Conservation (phyloP, 108 stramenopile genomes). For the Chaetoceros tenuissimus region DNA sequence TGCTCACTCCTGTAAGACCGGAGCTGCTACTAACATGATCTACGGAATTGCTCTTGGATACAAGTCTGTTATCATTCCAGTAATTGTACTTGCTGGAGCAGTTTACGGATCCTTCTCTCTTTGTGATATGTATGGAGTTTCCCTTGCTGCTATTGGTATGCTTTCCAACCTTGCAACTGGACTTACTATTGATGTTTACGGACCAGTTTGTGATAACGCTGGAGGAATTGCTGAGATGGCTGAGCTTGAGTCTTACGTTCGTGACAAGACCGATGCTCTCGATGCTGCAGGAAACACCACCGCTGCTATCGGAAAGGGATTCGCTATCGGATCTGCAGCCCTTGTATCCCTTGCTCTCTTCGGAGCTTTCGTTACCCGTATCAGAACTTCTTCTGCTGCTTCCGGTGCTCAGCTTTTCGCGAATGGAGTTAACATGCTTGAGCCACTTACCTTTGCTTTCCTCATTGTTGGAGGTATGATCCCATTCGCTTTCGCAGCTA, state of each 20-base stretch:
- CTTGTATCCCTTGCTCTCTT: conserved; percentile 96
- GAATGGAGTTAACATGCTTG: conserved; percentile 85
- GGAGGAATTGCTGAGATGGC: conserved; percentile 99
- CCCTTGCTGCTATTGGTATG: conserved; percentile 97
- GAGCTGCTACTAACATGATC: conserved; percentile 98
- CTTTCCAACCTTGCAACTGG: conserved; percentile 97
- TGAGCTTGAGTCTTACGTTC: conserved; percentile 85
- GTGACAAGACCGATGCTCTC: conserved; percentile 97
- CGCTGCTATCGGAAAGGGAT: conserved; percentile 99
- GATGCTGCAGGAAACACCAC: conserved; percentile 99
- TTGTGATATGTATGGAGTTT: conserved; percentile 94
- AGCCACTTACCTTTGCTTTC: conserved; percentile 94
- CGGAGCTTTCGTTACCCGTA: conserved; percentile 94
- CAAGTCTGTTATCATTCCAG: conserved; percentile 97
- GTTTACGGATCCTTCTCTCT: conserved; percentile 87
- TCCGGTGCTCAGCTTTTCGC: conserved; percentile 36
- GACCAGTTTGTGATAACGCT: conserved; percentile 98
- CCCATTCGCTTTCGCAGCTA: conserved; percentile 96
- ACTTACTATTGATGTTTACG: conserved; percentile 98
- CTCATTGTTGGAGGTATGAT: conserved; percentile 97
- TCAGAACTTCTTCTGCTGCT: conserved; percentile 64
- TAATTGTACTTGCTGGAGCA: conserved; percentile 87
- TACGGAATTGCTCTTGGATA: conserved; percentile 97
- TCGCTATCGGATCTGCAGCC: conserved; percentile 98
- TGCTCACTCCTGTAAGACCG: conserved; percentile 92